Conservation (phyloP, 768 basidiomycete species). For the Tephrocybe sp. region DNA sequence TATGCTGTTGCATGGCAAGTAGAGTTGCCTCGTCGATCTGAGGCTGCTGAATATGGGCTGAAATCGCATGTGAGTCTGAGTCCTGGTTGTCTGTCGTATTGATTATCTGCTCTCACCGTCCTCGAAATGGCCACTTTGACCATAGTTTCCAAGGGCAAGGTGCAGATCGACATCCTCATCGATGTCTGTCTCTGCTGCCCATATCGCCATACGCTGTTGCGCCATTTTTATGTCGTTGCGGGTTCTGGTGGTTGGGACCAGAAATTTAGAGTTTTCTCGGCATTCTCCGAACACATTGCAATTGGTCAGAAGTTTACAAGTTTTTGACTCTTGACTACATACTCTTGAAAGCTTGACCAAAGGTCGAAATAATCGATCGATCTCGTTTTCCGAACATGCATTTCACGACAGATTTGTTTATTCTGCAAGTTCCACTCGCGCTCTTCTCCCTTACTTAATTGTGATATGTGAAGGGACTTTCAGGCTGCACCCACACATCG, state of each 20-base stretch:
- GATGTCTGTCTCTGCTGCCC: constrained; percentile 79
- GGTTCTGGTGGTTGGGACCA: constrained; percentile 18
- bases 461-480: too few species aligned
- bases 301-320: too few species aligned
- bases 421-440: too few species aligned
- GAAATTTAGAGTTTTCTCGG: constrained; percentile 36
- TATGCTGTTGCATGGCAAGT: constrained; percentile 6
- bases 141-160: constrained; percentile 67
- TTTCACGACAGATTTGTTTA: not conserved
- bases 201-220: constrained; percentile 67
- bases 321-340: too few species aligned
- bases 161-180: constrained; percentile 80
- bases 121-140: constrained; percentile 67
- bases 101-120: constrained; percentile 62
- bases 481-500: too few species aligned
- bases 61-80: too few species aligned
- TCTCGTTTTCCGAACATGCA: not conserved
- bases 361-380: too few species aligned
- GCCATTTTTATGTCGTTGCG: constrained; percentile 39
- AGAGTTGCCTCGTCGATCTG: too few species aligned
- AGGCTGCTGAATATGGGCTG: too few species aligned
- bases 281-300: constrained; percentile 31
- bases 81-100: too few species aligned
- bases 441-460: too few species aligned
- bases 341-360: too few species aligned